Conservation (phyloP, 805 yeast species). For the Starmerella lactis-condensi region DNA sequence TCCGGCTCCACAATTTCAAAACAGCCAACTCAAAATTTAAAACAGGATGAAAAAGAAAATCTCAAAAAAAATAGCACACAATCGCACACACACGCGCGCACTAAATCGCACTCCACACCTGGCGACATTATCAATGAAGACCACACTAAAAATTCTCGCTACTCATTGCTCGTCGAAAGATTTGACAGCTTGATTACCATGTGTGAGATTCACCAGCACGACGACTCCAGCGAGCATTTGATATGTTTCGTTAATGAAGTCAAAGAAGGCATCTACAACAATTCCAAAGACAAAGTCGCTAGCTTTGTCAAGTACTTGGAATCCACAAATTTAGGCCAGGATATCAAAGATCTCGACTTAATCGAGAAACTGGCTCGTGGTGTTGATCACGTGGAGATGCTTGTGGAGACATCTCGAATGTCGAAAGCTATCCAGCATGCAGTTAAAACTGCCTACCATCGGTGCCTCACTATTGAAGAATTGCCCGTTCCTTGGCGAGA, state of each 20-base stretch:
- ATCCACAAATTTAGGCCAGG: conserved; percentile 16
- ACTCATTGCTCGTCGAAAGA: too few species aligned
- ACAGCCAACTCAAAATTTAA: too few species aligned
- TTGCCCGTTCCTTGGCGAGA: conserved; percentile 88
- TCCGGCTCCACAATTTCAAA: too few species aligned
- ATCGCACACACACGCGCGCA: too few species aligned
- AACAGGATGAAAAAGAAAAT: too few species aligned
- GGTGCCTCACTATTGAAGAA: conserved; percentile 62
- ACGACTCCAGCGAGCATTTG: conserved; percentile 19
- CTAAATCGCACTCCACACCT: too few species aligned
- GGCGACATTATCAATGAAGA: too few species aligned
- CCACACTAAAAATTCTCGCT: too few species aligned
- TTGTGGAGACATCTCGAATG: conserved; percentile 21
- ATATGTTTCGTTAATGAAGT: conserved; percentile 18
- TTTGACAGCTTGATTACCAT: too few species aligned
- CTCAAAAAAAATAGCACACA: too few species aligned
- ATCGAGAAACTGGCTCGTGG: conserved; percentile 18
- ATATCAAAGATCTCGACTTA: conserved; percentile 13
- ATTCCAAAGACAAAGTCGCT: conserved; percentile 22
- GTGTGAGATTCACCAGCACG: too few species aligned
- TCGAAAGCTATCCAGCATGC: conserved; percentile 16
- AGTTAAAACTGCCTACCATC: conserved; percentile 16
- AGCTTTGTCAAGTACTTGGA: conserved; percentile 20
- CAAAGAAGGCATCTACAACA: conserved; percentile 19
- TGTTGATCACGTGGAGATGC: conserved; percentile 21